Conservation (phyloP, 305 asterid species). For the Euphrasia arctica region DNA sequence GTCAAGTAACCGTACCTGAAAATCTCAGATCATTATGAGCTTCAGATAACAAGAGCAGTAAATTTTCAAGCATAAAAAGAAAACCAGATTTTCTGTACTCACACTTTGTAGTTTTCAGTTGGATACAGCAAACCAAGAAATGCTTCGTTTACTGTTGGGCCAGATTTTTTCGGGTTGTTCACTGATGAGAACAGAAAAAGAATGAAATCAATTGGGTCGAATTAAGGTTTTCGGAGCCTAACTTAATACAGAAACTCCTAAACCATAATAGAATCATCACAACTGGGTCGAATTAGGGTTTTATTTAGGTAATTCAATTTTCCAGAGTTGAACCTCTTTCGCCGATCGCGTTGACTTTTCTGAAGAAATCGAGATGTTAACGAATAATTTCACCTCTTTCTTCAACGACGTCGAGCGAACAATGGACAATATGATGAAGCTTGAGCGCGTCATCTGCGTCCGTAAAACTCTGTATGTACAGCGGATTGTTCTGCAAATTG, state of each 20-base stretch:
- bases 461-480: conserved; percentile 91
- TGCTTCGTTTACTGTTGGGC: conserved; percentile 77
- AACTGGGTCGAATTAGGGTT: not conserved
- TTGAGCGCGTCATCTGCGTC: conserved; percentile 92
- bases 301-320: not conserved
- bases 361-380: conserved; percentile 21
- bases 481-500: conserved; percentile 77
- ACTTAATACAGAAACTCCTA: not conserved
- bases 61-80: conserved; percentile 7
- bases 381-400: conserved; percentile 59
- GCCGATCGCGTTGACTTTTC: not conserved
- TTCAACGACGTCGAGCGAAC: conserved; percentile 95
- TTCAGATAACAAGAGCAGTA: conserved; percentile 14
- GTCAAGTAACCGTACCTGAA: conserved; percentile 94
- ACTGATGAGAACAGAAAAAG: conserved; percentile 44
- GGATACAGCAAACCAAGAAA: conserved; percentile 96
- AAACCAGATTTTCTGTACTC: conserved; percentile 31
- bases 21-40: conserved; percentile 19
- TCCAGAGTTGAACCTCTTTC: too few relatives aligned
- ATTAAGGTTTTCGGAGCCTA: too few relatives aligned
- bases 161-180: conserved; percentile 95
- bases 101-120: conserved; percentile 97
- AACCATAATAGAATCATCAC: not conserved
- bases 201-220: too few relatives aligned
- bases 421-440: conserved; percentile 95